Base-by-base conservation (phyloP, 345 rosid species). In the Citropsis articulata region DNA sequence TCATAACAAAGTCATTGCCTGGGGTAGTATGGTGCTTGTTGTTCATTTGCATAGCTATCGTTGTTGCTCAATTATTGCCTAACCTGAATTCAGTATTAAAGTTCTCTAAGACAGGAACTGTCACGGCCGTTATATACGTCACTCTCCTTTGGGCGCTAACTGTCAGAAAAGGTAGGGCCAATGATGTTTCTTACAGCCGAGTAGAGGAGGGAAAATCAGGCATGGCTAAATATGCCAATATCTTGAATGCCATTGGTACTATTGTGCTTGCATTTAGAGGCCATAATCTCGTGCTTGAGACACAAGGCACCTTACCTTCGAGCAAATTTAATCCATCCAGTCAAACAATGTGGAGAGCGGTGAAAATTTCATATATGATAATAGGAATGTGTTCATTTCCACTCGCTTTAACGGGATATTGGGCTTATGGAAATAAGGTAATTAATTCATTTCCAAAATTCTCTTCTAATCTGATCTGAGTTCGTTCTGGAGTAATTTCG, bases 261-360 rank as follows among this genome's bases (percentile, higher is more conserved):
- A 30, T 89, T 40, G 78, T 85, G 57, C 85, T 90, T 22, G 75
- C 86, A 0, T 90, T 89, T 48, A 81, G 89, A 61, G 94, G 94
- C 2, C 91, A 87, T 78, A 89, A 90, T 73, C 87, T 90, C 1
- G 71, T 90, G 19, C 90, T 90, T 28, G 94, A 90, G 78, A 90
- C 88, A 9, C 90, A 90, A 90, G 94, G 89, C 35, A 90, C 94
- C 30, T 38, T 90, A 73, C 87, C 94, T 35, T 79, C 87, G 3
- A 78, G 50, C 50, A 42, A 82, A 45, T 81, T 21, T 28, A 27
- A 65, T 28, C 60, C 82, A 38, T 81, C 87, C 4, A 31, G 67
- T 9, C 73, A 66, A 78, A 45, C 78, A 21, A 90, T 88, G 94
- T 80, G 90, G 94, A 87, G 75, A 67, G 91, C 79, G 19, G 89